Conservation (phyloP, 805 yeast species). For the Wickerhamomyces alni region DNA sequence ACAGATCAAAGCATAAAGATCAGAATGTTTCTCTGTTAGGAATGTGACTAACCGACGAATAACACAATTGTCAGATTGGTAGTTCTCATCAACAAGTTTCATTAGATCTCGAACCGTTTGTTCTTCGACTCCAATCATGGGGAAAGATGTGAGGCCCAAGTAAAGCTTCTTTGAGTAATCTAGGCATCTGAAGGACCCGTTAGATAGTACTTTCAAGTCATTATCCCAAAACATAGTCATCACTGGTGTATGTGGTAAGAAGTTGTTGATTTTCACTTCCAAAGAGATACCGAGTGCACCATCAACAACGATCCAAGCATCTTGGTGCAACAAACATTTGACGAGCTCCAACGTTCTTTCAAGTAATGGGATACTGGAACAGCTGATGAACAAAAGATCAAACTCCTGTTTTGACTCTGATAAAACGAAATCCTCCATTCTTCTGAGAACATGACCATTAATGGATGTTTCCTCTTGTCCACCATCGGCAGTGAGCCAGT, state of each 20-base stretch:
- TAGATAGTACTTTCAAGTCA: slow-evolving; percentile 1
- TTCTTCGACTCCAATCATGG: not conserved
- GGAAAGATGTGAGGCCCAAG: not conserved
- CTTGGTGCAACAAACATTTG: not conserved
- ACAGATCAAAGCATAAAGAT: not conserved
- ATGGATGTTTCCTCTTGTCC: not conserved
- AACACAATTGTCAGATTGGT: not conserved
- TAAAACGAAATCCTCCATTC: not conserved
- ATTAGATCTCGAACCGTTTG: no score
- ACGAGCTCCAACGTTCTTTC: slow-evolving; percentile 1
- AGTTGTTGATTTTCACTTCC: slow-evolving; percentile 8
- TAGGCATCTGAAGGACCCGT: not conserved
- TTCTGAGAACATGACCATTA: not conserved
- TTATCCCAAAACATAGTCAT: slow-evolving; percentile 4
- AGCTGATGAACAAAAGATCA: slow-evolving; percentile 9
- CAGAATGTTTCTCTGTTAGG: not conserved
- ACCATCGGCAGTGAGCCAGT: not conserved
- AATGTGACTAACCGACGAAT: not conserved
- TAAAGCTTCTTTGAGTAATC: not conserved
- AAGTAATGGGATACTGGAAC: slow-evolving; percentile 7
- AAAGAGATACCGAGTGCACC: slow-evolving; percentile 9
- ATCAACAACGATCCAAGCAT: slow-evolving; percentile 12
- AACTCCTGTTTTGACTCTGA: not conserved
- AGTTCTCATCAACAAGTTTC: not conserved
- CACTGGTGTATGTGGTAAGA: slow-evolving; percentile 1